Conservation (phyloP, 139 green algal species). For the Chlamydomonas urium region DNA sequence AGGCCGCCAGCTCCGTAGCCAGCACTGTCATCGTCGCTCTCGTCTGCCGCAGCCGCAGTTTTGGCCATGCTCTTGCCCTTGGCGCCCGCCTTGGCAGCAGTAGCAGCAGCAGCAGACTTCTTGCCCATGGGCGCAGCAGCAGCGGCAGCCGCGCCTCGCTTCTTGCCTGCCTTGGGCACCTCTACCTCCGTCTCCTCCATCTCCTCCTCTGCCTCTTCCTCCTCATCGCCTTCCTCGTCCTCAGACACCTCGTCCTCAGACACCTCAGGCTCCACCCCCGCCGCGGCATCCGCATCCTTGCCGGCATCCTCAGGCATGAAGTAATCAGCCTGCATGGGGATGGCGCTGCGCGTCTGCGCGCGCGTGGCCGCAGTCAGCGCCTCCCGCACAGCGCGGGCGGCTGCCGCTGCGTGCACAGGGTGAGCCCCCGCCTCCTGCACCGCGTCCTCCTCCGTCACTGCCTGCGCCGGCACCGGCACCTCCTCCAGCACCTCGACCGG, state of each 20-base stretch:
- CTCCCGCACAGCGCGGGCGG: neutral
- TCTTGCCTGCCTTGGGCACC: neutral
- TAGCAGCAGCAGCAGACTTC: conserved; percentile 9
- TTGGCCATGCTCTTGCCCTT: neutral
- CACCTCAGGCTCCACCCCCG: neutral
- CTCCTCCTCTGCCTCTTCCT: conserved; percentile 24
- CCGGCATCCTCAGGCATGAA: conserved; percentile 68
- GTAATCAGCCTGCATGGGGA: conserved; percentile 65
- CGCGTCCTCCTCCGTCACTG: conserved; percentile 53
- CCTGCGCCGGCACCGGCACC: conserved; percentile 35
- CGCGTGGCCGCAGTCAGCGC: conserved; percentile 32
- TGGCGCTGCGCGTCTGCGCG: conserved; percentile 47
- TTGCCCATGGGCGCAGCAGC: conserved; percentile 7
- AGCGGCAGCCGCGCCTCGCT: neutral
- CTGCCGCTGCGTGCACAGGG: conserved; percentile 39
- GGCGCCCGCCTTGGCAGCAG: conserved; percentile 7
- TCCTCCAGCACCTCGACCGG: neutral
- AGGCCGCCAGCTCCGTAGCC: conserved; percentile 76
- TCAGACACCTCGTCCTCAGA: conserved; percentile 40
- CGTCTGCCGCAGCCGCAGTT: conserved; percentile 6
- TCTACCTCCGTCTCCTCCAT: conserved; percentile 11
- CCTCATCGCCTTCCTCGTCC: conserved; percentile 35
- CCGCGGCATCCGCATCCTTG: too few species aligned
- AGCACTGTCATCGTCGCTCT: conserved; percentile 63
- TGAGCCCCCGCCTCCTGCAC: conserved; percentile 36